Evolutionary conservation across 2,329 filamentous ascomycete species (phyloP).

Genomic region (Lachnellula suecica): DNA sequence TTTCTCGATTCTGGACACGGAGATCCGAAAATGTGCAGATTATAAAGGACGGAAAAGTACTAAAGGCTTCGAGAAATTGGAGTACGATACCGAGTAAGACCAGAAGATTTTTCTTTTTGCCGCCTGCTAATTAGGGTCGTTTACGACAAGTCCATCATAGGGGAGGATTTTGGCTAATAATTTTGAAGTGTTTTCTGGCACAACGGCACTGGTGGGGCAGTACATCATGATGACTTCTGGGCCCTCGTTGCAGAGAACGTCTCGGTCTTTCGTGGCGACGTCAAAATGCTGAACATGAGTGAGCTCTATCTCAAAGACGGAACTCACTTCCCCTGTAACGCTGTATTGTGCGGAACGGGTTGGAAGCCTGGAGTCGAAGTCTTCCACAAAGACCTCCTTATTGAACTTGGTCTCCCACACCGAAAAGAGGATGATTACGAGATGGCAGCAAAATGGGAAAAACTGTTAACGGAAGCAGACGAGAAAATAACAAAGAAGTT

Average conservation of each 20-base stretch:
- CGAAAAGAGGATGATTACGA: constrained; percentile 15
- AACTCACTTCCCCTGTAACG: constrained; percentile 23
- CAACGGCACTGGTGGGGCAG: constrained; percentile 28
- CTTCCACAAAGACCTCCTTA: constrained; percentile 22
- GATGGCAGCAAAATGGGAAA: constrained; percentile 22
- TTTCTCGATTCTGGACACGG: constrained; percentile 20
- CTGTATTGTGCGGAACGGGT: constrained; percentile 29
- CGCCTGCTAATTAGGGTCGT: neutral
- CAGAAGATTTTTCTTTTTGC: neutral
- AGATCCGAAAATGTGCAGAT: constrained; percentile 25
- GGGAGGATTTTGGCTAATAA: too few species aligned
- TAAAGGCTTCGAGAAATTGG: constrained; percentile 26
- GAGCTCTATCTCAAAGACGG: constrained; percentile 15
- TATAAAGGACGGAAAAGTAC: constrained; percentile 24
- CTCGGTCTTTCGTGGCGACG: constrained; percentile 18
- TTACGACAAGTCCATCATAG: too few species aligned
- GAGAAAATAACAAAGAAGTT: constrained; percentile 22
- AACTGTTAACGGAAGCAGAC: constrained; percentile 24
- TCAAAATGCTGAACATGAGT: constrained; percentile 18
- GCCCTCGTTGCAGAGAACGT: constrained; percentile 27
- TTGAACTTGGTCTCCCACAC: constrained; percentile 26
- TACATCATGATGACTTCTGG: constrained; percentile 30
- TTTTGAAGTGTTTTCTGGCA: constrained; percentile 32
- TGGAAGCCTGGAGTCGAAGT: constrained; percentile 25
- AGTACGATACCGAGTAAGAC: constrained; percentile 26